A percentile compares a stretch with the other conserved stretches of the same genome.
phyloP scores from a whole-genome alignment of 108 stramenopile species.

The Skeletonema marinoi region DNA sequence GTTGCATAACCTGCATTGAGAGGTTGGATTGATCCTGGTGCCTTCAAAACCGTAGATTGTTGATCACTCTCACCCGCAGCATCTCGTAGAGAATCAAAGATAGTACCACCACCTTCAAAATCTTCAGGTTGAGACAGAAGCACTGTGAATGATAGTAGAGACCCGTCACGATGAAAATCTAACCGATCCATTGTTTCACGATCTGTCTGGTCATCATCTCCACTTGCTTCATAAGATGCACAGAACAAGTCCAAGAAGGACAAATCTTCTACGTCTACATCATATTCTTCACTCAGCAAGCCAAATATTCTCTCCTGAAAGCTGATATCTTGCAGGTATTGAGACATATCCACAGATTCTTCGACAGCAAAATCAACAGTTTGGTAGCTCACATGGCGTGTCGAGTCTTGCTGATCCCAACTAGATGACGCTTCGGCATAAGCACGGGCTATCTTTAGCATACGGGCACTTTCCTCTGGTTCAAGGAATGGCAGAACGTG shows the following conservation, averaged over 20 bases:
- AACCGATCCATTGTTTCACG: constrained; percentile 70
- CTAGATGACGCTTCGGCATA: constrained; percentile 52
- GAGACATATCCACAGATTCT: constrained; percentile 49
- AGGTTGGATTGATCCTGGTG: constrained; percentile 55
- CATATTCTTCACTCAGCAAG: constrained; percentile 49
- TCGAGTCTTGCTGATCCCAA: constrained; percentile 63
- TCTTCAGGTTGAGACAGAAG: constrained; percentile 56
- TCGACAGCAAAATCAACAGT: constrained; percentile 81
- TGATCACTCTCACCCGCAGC: constrained; percentile 21
- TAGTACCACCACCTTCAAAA: constrained; percentile 77
- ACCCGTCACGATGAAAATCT: constrained; percentile 76
- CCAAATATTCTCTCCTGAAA: constrained; percentile 57
- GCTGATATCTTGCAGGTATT: constrained; percentile 51
- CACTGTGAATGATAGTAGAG: constrained; percentile 68
- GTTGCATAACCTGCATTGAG: constrained; percentile 56
- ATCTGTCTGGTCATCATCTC: background rate
- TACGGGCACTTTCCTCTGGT: constrained; percentile 44
- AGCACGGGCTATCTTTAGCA: constrained; percentile 49
- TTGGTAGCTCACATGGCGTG: constrained; percentile 65
- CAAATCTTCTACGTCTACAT: constrained; percentile 59
- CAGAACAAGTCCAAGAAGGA: constrained; percentile 74
- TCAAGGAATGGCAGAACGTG: constrained; percentile 59
- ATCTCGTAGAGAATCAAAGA: constrained; percentile 75
- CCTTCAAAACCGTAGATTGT: constrained; percentile 23
- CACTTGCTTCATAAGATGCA: constrained; percentile 65